Evolutionary conservation across 2,329 filamentous ascomycete genomes (phyloP), one percentile per base, ranked within the genome.

Genomic region (Myotisia sp.): DNA sequence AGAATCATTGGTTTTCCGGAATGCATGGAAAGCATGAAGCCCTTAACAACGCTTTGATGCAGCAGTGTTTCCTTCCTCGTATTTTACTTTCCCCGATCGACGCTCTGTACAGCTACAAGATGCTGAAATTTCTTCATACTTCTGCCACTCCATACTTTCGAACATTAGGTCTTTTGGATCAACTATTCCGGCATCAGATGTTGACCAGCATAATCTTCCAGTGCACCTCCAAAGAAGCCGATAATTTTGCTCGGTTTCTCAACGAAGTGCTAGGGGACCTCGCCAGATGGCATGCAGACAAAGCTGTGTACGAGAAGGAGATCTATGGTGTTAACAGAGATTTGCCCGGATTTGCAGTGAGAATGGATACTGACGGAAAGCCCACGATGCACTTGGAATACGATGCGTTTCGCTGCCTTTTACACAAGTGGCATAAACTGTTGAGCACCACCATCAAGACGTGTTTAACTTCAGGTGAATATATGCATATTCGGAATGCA

Each of bases 401-500:
- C 53, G 81, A 86, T 43, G 76, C 84, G 36, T 98, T 92, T 63
- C 77, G 84, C 32, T 77, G 82, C 45, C 62, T 92, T 34, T 65
- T 94, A 20, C 90, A 80, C 63, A 80, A 82, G 46, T 95, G 87
- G 85, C 92, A 98, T 56, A 76, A 79, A 47, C 75, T 80, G 42
- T 62, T 98, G 27, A 80, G 79, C 47, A 71, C 65, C 32, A 83
- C 87, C 2, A 64, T 98, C 36, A 86, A 85, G 52, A 70, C 71
- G 23, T 94, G 87, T 52, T 67, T 98, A 29, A 74, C 74, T 12
- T 78, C 79, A 18, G 76, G 73, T 20, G 87, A 95, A 57, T 98
- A 90, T 71, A 94, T 94, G 79, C 86, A 94, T 55, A 92, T 95
- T 52, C 77, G 87, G 36, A 98, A 98, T 53, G 84, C 85, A 28